Percentiles rank a stretch among this genome's conserved stretches.
Evolutionary conservation across 192 early-diverging fungal species (phyloP).

Genomic region (Lobosporangium transversale): DNA sequence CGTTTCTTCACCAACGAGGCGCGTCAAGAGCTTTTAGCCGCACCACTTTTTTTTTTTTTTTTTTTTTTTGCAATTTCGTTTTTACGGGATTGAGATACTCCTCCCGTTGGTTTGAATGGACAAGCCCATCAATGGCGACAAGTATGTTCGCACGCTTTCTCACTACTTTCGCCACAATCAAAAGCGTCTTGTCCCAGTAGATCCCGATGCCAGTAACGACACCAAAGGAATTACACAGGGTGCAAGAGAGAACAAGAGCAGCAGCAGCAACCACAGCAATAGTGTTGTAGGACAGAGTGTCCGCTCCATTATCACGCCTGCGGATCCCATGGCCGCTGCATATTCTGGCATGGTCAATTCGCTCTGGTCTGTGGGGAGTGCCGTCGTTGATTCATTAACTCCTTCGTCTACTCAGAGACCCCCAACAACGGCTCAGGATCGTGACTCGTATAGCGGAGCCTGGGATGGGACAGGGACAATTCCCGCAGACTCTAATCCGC

Average conservation of each 20-base stretch:
- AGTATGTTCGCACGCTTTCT: conserved; percentile 64
- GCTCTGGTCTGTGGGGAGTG: conserved; percentile 49
- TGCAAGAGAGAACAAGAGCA: conserved; percentile 9
- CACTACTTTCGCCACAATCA: conserved; percentile 66
- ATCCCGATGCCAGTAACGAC: conserved; percentile 10
- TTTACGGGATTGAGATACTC: no score
- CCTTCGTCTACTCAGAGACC: conserved; percentile 15
- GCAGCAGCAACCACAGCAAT: conserved; percentile 11
- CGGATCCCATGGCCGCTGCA: conserved; percentile 51
- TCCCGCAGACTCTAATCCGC: conserved; percentile 22
- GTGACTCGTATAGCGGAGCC: conserved; percentile 31
- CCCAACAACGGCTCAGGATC: conserved; percentile 20
- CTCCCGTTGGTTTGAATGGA: conserved; percentile 25
- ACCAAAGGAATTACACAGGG: conserved; percentile 1
- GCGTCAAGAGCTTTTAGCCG: no score
- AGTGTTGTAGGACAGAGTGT: conserved; percentile 26
- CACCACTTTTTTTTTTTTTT: no score
- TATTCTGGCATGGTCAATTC: conserved; percentile 57
- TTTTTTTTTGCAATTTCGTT: no score
- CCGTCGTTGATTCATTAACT: conserved; percentile 49
- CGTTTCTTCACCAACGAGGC: no score
- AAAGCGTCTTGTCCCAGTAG: conserved; percentile 39
- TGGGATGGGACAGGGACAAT: conserved; percentile 51
- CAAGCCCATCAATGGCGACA: conserved; percentile 58
- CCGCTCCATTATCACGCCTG: conserved; percentile 36